Base-by-base conservation (phyloP, 2,329 filamentous ascomycete species). In the Fusarium sp. region DNA sequence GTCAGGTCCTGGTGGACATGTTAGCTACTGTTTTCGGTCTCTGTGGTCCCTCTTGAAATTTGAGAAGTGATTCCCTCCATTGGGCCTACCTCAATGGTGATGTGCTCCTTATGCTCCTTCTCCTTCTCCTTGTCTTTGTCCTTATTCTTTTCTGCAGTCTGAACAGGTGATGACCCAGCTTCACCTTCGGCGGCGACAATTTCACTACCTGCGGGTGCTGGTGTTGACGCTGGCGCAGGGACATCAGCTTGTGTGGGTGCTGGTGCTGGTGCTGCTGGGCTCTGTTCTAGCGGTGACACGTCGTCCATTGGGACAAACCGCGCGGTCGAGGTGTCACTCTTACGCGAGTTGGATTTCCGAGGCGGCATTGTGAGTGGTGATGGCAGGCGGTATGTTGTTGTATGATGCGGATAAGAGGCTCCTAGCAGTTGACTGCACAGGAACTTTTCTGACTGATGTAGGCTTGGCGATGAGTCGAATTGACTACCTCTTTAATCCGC, bases 1-100 rank as follows among this genome's bases (percentile, higher is more conserved):
- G 86, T 90, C 60, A 95, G 87, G 77, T 95, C 92, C 90, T 92
- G 45, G 54, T 20, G 18, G 47, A 52, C 22, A 62, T 29, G 59
- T 32, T 24, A 45, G 66, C 20, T 22, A 27, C 25, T 59, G 15
- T 40, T 16, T 38, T 20, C 30, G 34, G 12, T 24, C 11, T 30
- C 18, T 14, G 14, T 10, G 40, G 14, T 50, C 44, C 18, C 30
- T 54, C 38, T 43, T 38, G 11, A n/a, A 12, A 18, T 18, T 20
- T 42, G 25, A 24, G 42, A 20, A 22, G 20, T 24, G 45, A 14
- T 18, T 25, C 45, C 32, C 14, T 42, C 15, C 22, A n/a, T 40
- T 57, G 16, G 12, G n/a, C 58, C 51, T 77, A 89, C 87, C 82
- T 90, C 88, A 24, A 90, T 88, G 2, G 83, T 82, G 3, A 86